Evolutionary conservation across 2,329 filamentous ascomycete species (phyloP).

Genomic region (Verticillium isaacii): DNA sequence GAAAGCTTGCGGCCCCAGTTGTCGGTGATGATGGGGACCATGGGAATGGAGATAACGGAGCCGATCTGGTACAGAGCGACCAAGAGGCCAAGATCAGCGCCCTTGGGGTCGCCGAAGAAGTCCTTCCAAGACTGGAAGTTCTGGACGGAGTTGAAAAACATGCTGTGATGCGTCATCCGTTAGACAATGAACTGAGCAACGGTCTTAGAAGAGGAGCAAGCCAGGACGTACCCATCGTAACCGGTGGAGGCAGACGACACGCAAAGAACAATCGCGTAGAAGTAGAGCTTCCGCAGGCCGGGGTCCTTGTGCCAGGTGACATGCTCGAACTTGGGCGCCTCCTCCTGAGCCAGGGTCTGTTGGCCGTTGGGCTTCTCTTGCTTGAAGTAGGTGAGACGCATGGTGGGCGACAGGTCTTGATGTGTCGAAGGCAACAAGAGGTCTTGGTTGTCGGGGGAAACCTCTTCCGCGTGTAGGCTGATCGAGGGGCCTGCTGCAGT

Average conservation of each 20-base stretch:
- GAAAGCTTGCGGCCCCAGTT: constrained; percentile 46
- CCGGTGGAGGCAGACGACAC: constrained; percentile 52
- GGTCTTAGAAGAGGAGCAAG: not conserved
- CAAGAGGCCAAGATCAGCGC: constrained; percentile 44
- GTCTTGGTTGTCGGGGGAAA: not conserved
- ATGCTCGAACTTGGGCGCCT: constrained; percentile 43
- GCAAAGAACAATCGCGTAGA: constrained; percentile 45
- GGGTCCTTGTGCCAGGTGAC: constrained; percentile 50
- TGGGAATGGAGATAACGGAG: constrained; percentile 49
- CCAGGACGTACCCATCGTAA: constrained; percentile 44
- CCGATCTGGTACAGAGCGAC: constrained; percentile 57
- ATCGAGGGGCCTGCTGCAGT: not conserved
- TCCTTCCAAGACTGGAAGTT: constrained; percentile 38
- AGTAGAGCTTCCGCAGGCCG: constrained; percentile 52
- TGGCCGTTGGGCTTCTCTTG: constrained; percentile 10
- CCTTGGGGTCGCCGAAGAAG: constrained; percentile 41
- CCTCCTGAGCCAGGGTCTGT: constrained; percentile 29
- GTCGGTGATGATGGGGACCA: constrained; percentile 53
- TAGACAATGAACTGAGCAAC: not conserved
- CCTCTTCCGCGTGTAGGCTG: not conserved
- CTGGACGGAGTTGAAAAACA: constrained; percentile 40
- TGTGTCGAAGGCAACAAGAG: not conserved
- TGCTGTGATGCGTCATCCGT: constrained; percentile 19
- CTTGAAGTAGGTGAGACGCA: constrained; percentile 1
- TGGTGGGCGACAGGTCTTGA: not conserved